These are phyloP conservation scores for Paecilomyces formosus DNA, from an alignment of 2,329 filamentous ascomycete genomes.

Conservation along the genomic window DNA sequence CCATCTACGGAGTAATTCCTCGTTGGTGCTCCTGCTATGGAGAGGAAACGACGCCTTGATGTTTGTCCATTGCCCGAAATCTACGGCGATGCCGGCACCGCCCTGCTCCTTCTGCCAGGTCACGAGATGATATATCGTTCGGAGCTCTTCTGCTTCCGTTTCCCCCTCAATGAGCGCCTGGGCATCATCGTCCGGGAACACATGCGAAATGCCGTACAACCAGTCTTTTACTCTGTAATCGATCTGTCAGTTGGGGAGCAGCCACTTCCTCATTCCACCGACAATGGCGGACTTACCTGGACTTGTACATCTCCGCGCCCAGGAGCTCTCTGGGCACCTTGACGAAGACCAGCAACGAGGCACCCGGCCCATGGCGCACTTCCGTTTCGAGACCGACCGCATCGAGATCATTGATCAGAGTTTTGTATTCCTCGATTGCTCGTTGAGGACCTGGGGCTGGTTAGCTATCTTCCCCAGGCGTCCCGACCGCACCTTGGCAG, in stretches of 20 bases:
- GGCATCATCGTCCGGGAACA: conserved; percentile 67
- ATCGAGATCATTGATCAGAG: conserved; percentile 67
- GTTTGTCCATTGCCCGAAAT: conserved; percentile 62
- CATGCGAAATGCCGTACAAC: conserved; percentile 77
- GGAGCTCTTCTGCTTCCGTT: conserved; percentile 78
- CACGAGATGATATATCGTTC: conserved; percentile 80
- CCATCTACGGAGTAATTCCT: conserved; percentile 66
- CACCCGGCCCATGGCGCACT: conserved; percentile 70
- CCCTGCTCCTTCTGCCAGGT: conserved; percentile 65
- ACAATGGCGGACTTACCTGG: conserved; percentile 44
- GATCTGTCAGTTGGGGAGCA: background rate
- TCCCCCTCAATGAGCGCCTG: conserved; percentile 67
- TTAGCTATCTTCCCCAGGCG: conserved; percentile 2
- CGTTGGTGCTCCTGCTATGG: conserved; percentile 70
- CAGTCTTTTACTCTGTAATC: conserved; percentile 72
- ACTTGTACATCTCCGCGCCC: conserved; percentile 73
- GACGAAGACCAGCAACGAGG: conserved; percentile 74
- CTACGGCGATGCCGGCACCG: conserved; percentile 68
- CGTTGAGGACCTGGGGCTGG: conserved; percentile 52
- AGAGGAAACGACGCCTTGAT: conserved; percentile 72
- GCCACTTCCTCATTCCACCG: no score
- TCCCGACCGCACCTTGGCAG: background rate
- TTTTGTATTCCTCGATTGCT: conserved; percentile 70
- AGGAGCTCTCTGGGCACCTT: conserved; percentile 72
- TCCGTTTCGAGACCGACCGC: conserved; percentile 78